Evolutionary conservation across 1,284 basidiomycete species (phyloP).

Genomic region (Ganoderma sinense): DNA sequence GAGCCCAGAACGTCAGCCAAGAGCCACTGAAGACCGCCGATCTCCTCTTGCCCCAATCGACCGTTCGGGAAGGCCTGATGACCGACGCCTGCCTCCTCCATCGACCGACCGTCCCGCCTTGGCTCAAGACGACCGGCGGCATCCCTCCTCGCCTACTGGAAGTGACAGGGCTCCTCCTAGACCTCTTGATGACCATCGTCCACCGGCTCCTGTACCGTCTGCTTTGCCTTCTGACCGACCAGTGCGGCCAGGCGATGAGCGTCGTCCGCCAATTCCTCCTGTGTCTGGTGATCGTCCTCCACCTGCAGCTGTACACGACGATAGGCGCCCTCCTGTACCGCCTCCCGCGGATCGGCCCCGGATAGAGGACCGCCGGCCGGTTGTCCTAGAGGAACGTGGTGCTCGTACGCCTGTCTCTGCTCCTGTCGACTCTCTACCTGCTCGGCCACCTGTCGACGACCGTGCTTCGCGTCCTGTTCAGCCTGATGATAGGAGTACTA

Average conservation of each 20-base stretch:
- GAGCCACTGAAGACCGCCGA: constrained; percentile 23
- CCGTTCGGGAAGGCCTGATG: constrained; percentile 16
- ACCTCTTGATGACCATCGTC: constrained; percentile 25
- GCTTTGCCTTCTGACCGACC: constrained; percentile 11
- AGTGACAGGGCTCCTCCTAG: constrained; percentile 17
- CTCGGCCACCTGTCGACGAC: constrained; percentile 31
- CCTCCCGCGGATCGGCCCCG: constrained; percentile 23
- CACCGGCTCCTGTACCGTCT: constrained; percentile 12
- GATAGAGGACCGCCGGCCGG: constrained; percentile 28
- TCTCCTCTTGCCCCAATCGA: constrained; percentile 13
- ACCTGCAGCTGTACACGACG: constrained; percentile 14
- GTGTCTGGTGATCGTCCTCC: constrained; percentile 9
- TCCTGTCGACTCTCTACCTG: constrained; percentile 21
- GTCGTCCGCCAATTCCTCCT: constrained; percentile 17
- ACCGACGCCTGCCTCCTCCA: constrained; percentile 20
- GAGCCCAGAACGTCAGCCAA: constrained; percentile 21
- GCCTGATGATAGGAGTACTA: constrained; percentile 29
- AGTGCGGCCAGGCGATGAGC: constrained; percentile 17
- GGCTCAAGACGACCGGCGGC: constrained; percentile 24
- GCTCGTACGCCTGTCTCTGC: constrained; percentile 23
- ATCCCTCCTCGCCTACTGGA: constrained; percentile 16
- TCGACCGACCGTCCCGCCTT: not conserved
- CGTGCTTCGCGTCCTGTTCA: constrained; percentile 27
- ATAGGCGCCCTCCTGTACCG: constrained; percentile 23
- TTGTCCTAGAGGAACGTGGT: constrained; percentile 29